Evolutionary conservation across 768 basidiomycete genomes (phyloP).

Genomic region (Lentinula sp.): DNA sequence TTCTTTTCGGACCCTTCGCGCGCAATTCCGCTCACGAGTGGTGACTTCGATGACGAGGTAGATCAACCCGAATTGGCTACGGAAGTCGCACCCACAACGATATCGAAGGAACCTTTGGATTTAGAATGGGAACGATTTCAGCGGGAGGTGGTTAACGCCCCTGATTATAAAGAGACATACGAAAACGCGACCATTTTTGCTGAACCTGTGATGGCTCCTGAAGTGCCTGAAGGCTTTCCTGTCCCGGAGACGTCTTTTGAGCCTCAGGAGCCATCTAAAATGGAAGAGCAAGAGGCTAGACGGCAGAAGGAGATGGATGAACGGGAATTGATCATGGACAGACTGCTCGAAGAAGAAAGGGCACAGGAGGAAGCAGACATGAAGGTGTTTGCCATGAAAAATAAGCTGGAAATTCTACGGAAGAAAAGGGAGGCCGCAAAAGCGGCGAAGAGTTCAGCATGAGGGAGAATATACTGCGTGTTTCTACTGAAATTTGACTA

Average conservation of each 20-base stretch:
- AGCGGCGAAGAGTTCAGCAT: conserved; percentile 8
- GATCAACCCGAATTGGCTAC: conserved; percentile 7
- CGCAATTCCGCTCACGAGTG: conserved; percentile 39
- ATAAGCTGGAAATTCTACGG: conserved; percentile 53
- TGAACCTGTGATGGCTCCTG: conserved; percentile 53
- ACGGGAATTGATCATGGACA: conserved; percentile 79
- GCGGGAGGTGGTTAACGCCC: conserved; percentile 46
- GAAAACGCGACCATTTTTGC: conserved; percentile 66
- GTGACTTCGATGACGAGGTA: conserved; percentile 25
- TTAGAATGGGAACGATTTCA: conserved; percentile 73
- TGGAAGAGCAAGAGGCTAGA: conserved; percentile 40
- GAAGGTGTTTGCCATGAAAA: conserved; percentile 61
- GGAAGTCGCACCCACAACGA: conserved; percentile 13
- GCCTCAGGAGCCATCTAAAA: conserved; percentile 22
- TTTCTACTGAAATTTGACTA: neutral
- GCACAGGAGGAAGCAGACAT: conserved; percentile 87
- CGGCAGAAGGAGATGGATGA: conserved; percentile 62
- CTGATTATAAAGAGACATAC: conserved; percentile 45
- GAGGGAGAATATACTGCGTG: neutral
- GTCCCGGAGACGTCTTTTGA: conserved; percentile 18
- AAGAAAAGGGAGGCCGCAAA: conserved; percentile 33
- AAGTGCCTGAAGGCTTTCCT: conserved; percentile 45
- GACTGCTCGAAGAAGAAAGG: conserved; percentile 76
- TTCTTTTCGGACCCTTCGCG: conserved; percentile 80
- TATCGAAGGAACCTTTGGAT: conserved; percentile 39